A percentile compares a stretch with the other conserved stretches of the same genome.
Evolutionary conservation across 768 basidiomycete species (phyloP).

Genomic region (Pilatotrama ljubarskyi): DNA sequence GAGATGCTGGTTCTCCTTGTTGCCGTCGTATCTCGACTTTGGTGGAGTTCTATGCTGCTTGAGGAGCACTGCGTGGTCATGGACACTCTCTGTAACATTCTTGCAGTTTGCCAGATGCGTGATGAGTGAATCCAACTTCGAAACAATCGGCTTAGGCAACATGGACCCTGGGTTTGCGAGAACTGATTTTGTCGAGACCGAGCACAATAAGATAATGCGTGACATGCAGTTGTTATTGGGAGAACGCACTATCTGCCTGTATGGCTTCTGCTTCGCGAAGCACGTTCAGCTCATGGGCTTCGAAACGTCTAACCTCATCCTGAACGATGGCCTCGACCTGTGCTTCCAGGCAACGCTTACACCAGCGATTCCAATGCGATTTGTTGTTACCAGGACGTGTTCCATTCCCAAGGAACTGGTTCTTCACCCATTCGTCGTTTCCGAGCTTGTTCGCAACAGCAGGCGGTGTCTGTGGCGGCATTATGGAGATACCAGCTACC

Average conservation of each 20-base stretch:
- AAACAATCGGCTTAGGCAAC: background rate
- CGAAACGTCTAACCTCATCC: background rate
- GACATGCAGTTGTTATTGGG: background rate
- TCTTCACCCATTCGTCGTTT: too few relatives aligned
- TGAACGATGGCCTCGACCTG: background rate
- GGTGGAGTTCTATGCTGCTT: background rate
- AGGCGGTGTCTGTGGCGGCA: too few relatives aligned
- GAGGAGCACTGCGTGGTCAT: background rate
- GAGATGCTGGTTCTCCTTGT: background rate
- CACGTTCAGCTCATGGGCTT: background rate
- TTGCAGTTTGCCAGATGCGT: background rate
- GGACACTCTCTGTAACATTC: background rate
- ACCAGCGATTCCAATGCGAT: background rate
- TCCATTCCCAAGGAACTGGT: background rate
- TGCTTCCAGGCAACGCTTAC: too few relatives aligned
- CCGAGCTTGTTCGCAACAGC: too few relatives aligned
- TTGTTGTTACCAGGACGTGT: background rate
- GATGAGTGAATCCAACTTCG: background rate
- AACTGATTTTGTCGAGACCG: background rate
- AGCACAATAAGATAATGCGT: background rate
- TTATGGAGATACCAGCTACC: too few relatives aligned
- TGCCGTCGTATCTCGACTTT: too few relatives aligned
- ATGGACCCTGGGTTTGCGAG: background rate
- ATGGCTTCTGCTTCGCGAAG: background rate
- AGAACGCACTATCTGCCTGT: background rate